phyloP scores from a whole-genome alignment of 2,329 filamentous ascomycete species.

The Raffaelea ambrosiae region DNA sequence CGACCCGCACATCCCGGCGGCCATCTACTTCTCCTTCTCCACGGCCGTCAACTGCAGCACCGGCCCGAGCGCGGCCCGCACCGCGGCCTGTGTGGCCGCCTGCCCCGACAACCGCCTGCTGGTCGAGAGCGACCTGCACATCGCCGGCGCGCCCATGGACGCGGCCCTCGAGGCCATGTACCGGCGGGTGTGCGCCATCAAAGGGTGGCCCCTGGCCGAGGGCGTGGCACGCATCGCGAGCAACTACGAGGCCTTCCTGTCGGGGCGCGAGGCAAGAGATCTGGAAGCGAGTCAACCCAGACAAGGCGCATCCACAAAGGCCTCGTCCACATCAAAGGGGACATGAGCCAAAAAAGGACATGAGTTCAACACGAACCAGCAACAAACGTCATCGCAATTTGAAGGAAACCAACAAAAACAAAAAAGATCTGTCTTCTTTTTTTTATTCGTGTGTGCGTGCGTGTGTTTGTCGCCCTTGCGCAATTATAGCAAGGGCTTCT shows the following conservation, averaged over 20 bases:
- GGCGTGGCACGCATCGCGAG: conserved; percentile 58
- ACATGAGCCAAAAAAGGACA: too few relatives aligned
- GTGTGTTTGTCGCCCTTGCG: too few relatives aligned
- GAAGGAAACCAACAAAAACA: too few relatives aligned
- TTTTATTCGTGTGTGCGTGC: too few relatives aligned
- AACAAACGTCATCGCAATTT: not conserved
- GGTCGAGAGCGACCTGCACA: conserved; percentile 84
- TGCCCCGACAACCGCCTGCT: conserved; percentile 73
- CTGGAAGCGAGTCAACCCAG: not conserved
- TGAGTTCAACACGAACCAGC: not conserved
- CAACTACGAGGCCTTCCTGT: conserved; percentile 75
- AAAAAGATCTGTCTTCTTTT: too few relatives aligned
- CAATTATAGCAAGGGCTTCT: too few relatives aligned
- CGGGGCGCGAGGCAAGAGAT: conserved; percentile 18
- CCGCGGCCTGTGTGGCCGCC: conserved; percentile 57
- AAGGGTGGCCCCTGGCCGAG: conserved; percentile 66
- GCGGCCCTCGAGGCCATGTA: conserved; percentile 64
- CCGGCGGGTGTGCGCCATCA: conserved; percentile 66
- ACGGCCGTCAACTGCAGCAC: conserved; percentile 68
- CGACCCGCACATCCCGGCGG: conserved; percentile 60
- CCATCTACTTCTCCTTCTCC: conserved; percentile 85
- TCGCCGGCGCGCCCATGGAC: conserved; percentile 77
- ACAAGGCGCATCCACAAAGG: too few relatives aligned
- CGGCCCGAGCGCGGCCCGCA: conserved; percentile 35
- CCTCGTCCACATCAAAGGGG: too few relatives aligned